Conservation (phyloP, 1,284 basidiomycete genomes). For the Leccinum subfulvum region DNA sequence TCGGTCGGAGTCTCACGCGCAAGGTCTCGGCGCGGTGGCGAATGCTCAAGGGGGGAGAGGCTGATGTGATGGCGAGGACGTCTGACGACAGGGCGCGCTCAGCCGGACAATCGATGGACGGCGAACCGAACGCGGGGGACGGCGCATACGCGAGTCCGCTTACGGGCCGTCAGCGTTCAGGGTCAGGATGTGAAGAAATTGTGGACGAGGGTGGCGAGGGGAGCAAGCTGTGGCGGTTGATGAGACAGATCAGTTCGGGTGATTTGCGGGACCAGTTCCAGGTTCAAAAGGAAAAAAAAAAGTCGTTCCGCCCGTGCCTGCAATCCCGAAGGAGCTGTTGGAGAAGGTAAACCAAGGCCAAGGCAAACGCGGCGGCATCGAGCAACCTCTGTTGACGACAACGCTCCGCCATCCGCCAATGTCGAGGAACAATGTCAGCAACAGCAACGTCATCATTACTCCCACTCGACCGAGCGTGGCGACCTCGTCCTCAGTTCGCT, state of each 20-base stretch:
- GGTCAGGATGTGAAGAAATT: constrained; percentile 9
- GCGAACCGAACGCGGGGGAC: constrained; percentile 1
- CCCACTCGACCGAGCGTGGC: constrained; percentile 39
- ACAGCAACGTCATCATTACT: constrained; percentile 8
- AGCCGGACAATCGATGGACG: constrained; percentile 22
- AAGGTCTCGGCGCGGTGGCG: constrained; percentile 40
- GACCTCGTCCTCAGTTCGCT: constrained; percentile 54
- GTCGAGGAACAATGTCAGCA: neutral
- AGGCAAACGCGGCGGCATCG: constrained; percentile 14
- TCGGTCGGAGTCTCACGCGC: constrained; percentile 20
- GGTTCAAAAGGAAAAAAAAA: constrained; percentile 10
- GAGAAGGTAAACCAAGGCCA: constrained; percentile 10
- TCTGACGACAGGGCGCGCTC: constrained; percentile 8
- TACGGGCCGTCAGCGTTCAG: neutral
- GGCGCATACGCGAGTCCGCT: constrained; percentile 12
- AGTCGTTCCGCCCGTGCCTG: constrained; percentile 55
- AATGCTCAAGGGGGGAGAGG: too few relatives aligned
- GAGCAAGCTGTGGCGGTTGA: constrained; percentile 60
- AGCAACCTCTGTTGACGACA: constrained; percentile 16
- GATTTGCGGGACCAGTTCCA: constrained; percentile 59
- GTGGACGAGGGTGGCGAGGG: constrained; percentile 23
- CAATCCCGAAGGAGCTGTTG: constrained; percentile 47
- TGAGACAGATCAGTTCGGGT: constrained; percentile 68
- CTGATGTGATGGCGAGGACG: too few relatives aligned
- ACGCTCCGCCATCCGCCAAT: constrained; percentile 1